phyloP scores from a whole-genome alignment of 129 eudicot species.

The Artemisia tridentata region DNA sequence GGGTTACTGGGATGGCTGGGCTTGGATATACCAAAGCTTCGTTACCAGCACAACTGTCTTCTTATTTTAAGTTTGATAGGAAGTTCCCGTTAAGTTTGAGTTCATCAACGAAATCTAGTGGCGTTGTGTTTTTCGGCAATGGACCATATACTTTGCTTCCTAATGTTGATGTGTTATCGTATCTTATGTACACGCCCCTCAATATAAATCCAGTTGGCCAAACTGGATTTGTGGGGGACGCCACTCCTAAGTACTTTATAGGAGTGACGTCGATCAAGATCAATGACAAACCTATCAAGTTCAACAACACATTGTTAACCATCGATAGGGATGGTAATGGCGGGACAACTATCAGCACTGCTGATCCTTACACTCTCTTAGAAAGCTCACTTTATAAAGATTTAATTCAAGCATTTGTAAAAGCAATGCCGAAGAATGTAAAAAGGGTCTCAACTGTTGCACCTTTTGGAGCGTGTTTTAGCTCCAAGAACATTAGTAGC shows the following conservation, averaged over 20 bases:
- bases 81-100: not conserved
- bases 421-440: constrained; percentile 2
- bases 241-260: not conserved
- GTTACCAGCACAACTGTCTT: not conserved
- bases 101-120: not conserved
- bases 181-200: constrained; percentile 1
- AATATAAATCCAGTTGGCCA: not conserved
- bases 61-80: not conserved
- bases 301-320: not conserved
- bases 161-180: constrained; percentile 3
- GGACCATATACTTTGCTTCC: constrained; percentile 5
- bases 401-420: not conserved
- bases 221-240: not conserved
- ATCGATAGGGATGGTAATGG: not conserved
- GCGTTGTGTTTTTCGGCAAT: not conserved
- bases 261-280: constrained; percentile 8
- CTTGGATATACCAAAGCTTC: not conserved
- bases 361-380: not conserved
- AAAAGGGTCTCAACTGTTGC: constrained; percentile 1
- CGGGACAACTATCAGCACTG: not conserved
- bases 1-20: constrained; percentile 7
- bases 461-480: constrained; percentile 15
- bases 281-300: not conserved
- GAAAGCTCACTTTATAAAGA: not conserved
- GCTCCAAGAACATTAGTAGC: not conserved